Conservation (phyloP, 2,329 filamentous ascomycete species). For the Alternaria triticimaculans region DNA sequence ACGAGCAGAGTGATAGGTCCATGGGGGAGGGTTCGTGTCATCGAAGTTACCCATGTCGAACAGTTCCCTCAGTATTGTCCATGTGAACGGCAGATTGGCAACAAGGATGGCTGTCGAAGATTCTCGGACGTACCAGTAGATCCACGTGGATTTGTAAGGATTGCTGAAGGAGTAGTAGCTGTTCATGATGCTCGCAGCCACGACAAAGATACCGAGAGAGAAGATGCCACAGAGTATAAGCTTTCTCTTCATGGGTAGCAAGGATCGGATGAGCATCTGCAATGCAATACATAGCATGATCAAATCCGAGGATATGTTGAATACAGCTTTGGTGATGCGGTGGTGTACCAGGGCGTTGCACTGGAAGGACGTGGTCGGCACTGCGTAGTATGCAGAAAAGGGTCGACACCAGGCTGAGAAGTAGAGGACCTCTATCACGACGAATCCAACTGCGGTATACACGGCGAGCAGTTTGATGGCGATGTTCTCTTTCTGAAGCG, state of each 20-base stretch:
- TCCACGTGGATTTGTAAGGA: conserved; percentile 37
- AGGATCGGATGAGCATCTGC: conserved; percentile 54
- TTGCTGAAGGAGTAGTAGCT: conserved; percentile 51
- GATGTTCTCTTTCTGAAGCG: conserved; percentile 34
- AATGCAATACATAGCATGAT: conserved; percentile 55
- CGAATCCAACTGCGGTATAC: conserved; percentile 57
- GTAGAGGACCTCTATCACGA: conserved; percentile 57
- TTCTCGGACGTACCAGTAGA: conserved; percentile 44
- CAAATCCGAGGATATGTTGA: conserved; percentile 57
- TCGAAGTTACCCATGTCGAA: conserved; percentile 51
- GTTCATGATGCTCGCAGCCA: conserved; percentile 58
- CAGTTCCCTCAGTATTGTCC: conserved; percentile 58
- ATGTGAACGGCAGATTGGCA: conserved; percentile 60
- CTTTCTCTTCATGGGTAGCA: conserved; percentile 57
- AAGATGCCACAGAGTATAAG: conserved; percentile 64
- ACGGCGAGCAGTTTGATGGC: conserved; percentile 54
- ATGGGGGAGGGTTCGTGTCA: conserved; percentile 34
- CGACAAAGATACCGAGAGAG: conserved; percentile 59
- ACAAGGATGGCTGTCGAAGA: conserved; percentile 49
- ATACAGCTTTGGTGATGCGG: conserved; percentile 49
- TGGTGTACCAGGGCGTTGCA: conserved; percentile 45
- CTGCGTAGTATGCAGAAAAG: conserved; percentile 59
- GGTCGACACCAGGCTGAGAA: conserved; percentile 63
- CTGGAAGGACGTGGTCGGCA: conserved; percentile 52
- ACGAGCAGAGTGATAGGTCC: conserved; percentile 39